Evolutionary conservation across 495 filamentous ascomycete genomes (phyloP).

Genomic region (Schizothecium vesticola): DNA sequence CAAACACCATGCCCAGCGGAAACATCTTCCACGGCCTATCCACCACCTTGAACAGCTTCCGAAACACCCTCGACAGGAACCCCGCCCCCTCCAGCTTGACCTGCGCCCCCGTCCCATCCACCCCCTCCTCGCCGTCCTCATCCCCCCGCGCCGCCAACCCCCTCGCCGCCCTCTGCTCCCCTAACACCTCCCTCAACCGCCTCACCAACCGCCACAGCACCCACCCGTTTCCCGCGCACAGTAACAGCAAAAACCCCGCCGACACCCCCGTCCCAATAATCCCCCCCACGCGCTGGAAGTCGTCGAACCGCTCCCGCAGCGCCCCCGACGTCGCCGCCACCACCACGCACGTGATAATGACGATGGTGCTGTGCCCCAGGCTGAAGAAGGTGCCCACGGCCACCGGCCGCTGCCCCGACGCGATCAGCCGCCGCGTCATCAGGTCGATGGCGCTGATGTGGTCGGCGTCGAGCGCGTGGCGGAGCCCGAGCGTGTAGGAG

Average conservation of each 20-base stretch:
- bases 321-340: conserved; percentile 87
- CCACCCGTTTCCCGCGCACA: conserved; percentile 81
- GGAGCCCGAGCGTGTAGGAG: conserved; percentile 82
- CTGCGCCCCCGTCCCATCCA: conserved; percentile 47
- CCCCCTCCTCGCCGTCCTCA: conserved; percentile 9
- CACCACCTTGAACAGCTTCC: conserved; percentile 74
- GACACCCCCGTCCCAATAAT: conserved; percentile 84
- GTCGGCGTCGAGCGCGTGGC: conserved; percentile 94
- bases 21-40: conserved; percentile 98
- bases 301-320: conserved; percentile 69
- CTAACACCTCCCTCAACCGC: conserved; percentile 58
- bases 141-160: conserved; percentile 14
- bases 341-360: conserved; percentile 82
- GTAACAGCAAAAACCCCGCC: conserved; percentile 71
- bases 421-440: conserved; percentile 88
- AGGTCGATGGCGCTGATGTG: conserved; percentile 96
- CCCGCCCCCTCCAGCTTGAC: conserved; percentile 74
- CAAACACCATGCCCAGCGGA: conserved; percentile 83
- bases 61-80: conserved; percentile 64
- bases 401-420: conserved; percentile 79
- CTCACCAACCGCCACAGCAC: conserved; percentile 71
- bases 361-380: conserved; percentile 89
- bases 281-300: conserved; percentile 73
- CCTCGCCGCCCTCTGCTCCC: conserved; percentile 22
- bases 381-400: conserved; percentile 95